These are phyloP conservation scores for Sarcodon aspratus DNA, from an alignment of 768 basidiomycete species.

Conservation along the genomic window DNA sequence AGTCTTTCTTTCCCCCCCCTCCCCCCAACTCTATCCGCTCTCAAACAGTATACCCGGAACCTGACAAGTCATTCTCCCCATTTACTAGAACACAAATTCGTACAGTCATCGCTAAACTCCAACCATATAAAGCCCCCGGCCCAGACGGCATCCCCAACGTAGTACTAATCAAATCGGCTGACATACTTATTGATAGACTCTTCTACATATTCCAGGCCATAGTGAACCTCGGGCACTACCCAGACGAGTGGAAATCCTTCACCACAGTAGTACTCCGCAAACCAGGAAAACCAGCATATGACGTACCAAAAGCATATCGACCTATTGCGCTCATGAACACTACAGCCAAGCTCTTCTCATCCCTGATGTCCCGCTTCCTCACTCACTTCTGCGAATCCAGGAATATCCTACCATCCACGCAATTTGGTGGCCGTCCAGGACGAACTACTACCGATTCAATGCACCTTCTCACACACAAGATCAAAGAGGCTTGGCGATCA, in stretches of 20 bases:
- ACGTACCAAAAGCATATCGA: conserved; percentile 18
- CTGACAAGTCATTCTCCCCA: conserved; percentile 5
- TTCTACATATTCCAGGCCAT: conserved; percentile 17
- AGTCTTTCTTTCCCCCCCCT: conserved; percentile 21
- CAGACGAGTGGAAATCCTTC: conserved; percentile 15
- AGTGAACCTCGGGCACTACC: conserved; percentile 13
- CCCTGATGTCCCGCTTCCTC: conserved; percentile 9
- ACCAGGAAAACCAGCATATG: conserved; percentile 22
- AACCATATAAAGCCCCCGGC: conserved; percentile 23
- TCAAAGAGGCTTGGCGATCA: conserved; percentile 13
- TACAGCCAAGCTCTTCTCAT: conserved; percentile 14
- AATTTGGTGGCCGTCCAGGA: conserved; percentile 16
- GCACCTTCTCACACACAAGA: conserved; percentile 10
- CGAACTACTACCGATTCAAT: conserved; percentile 15
- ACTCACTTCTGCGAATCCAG: conserved; percentile 3
- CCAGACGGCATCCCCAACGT: conserved; percentile 19
- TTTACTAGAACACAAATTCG: conserved; percentile 19
- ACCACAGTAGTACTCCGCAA: conserved; percentile 21
- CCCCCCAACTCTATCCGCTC: neutral
- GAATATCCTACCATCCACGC: conserved; percentile 7
- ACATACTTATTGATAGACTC: conserved; percentile 15
- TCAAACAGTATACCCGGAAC: conserved; percentile 15
- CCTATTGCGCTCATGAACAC: conserved; percentile 21
- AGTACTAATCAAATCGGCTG: conserved; percentile 16
- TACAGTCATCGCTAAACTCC: conserved; percentile 13